Conservation (phyloP, 805 yeast species). For the Vanderwaltozyma tropicalis region DNA sequence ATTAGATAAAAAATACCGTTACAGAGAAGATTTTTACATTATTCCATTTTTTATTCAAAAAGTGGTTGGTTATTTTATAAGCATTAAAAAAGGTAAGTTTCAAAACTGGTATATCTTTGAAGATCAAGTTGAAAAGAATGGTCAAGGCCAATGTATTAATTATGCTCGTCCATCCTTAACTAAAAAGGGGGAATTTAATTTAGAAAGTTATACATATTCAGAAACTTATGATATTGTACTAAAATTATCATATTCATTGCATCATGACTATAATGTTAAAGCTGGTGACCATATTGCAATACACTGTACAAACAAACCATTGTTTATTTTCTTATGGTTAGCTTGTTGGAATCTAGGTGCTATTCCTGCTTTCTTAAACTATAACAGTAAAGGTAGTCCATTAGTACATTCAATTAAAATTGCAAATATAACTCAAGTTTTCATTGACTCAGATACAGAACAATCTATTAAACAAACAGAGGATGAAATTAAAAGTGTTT, state of each 20-base stretch:
- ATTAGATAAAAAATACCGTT: slow-evolving; percentile 26
- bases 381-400: slow-evolving; percentile 62
- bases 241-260: slow-evolving; percentile 55
- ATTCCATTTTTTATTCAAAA: slow-evolving; percentile 34
- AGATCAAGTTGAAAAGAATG: slow-evolving; percentile 36
- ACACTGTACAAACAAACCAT: slow-evolving; percentile 73
- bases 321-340: slow-evolving; percentile 70
- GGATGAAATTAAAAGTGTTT: slow-evolving; percentile 27
- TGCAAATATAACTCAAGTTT: slow-evolving; percentile 51
- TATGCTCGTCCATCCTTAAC: slow-evolving; percentile 36
- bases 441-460: slow-evolving; percentile 65
- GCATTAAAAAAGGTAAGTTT: slow-evolving; percentile 25
- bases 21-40: slow-evolving; percentile 44
- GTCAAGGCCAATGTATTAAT: slow-evolving; percentile 48
- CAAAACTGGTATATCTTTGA: slow-evolving; percentile 69
- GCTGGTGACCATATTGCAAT: slow-evolving; percentile 63
- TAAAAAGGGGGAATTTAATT: slow-evolving; percentile 45
- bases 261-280: slow-evolving; percentile 50
- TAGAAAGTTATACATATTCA: slow-evolving; percentile 57
- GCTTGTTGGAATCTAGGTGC: slow-evolving; percentile 91
- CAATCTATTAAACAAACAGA: slow-evolving; percentile 43
- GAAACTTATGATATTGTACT: slow-evolving; percentile 59
- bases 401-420: slow-evolving; percentile 70
- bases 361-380: slow-evolving; percentile 75
- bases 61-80: slow-evolving; percentile 32